A percentile compares a stretch with the other conserved stretches of the same genome.
phyloP scores from a whole-genome alignment of 805 yeast genomes.

The Kodamaea neixiangensis region DNA sequence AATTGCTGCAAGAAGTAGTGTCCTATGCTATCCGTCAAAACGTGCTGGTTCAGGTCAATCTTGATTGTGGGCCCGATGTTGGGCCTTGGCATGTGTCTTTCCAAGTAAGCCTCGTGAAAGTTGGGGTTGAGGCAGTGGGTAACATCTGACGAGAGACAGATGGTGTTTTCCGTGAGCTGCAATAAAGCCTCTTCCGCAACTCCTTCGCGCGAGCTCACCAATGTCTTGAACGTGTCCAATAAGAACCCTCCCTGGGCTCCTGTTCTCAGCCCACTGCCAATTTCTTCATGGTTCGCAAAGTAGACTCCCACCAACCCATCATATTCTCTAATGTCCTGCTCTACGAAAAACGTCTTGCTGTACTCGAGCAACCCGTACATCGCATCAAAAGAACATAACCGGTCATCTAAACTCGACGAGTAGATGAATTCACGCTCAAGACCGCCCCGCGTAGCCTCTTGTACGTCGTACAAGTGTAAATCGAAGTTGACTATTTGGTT shows the following conservation, averaged over 20 bases:
- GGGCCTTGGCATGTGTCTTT: constrained; percentile 37
- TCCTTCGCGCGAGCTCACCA: constrained; percentile 9
- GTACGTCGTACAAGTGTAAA: constrained; percentile 39
- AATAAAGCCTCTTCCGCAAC: constrained; percentile 6
- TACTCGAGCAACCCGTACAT: constrained; percentile 33
- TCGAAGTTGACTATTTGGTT: constrained; percentile 32
- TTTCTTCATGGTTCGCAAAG: constrained; percentile 44
- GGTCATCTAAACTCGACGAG: constrained; percentile 43
- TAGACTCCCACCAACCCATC: constrained; percentile 34
- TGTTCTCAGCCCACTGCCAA: constrained; percentile 41
- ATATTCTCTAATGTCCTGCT: constrained; percentile 19
- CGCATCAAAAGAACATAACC: constrained; percentile 42
- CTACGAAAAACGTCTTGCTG: constrained; percentile 15
- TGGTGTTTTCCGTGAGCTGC: constrained; percentile 16
- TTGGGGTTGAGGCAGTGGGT: constrained; percentile 47
- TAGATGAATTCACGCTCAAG: constrained; percentile 36
- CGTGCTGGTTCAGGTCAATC: constrained; percentile 39
- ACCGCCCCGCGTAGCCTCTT: constrained; percentile 40
- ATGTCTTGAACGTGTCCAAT: constrained; percentile 20
- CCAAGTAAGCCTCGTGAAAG: constrained; percentile 33
- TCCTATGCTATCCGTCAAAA: constrained; percentile 38
- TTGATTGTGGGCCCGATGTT: constrained; percentile 41
- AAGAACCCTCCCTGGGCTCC: constrained; percentile 42
- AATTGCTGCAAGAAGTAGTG: constrained; percentile 25
- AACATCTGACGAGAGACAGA: constrained; percentile 44